Percentiles rank a stretch among this genome's conserved stretches.
Conservation (phyloP, 805 yeast genomes). For the Sugiyamaella marilandica region DNA sequence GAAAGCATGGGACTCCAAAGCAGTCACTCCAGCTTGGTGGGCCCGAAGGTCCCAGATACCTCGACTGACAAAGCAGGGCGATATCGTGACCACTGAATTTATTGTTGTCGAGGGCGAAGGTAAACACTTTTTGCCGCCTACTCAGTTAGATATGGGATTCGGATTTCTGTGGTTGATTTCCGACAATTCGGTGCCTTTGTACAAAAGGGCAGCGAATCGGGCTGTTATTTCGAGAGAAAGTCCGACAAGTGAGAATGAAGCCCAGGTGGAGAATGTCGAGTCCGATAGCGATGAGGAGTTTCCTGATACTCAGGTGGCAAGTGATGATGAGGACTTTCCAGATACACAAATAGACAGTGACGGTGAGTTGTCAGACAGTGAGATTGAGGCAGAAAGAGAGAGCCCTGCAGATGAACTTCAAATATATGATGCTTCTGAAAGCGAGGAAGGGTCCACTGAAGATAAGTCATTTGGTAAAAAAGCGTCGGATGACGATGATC, state of each 20-base stretch:
- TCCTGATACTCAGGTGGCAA: constrained; percentile 25
- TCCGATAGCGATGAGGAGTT: constrained; percentile 26
- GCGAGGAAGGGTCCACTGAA: constrained; percentile 2
- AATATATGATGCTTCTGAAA: constrained; percentile 3
- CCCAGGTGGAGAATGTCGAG: constrained; percentile 18
- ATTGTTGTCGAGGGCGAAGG: constrained; percentile 49
- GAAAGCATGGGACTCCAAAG: constrained; percentile 84
- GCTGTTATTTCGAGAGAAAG: constrained; percentile 1
- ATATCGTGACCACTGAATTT: constrained; percentile 58
- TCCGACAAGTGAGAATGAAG: constrained; percentile 24
- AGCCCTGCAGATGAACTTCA: not conserved
- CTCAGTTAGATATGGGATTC: constrained; percentile 86
- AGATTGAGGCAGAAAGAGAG: constrained; percentile 19
- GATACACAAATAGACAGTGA: constrained; percentile 25
- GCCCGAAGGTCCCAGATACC: constrained; percentile 64
- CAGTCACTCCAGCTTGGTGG: constrained; percentile 81
- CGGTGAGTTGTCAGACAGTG: constrained; percentile 29
- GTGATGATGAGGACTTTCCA: constrained; percentile 25
- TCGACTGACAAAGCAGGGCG: constrained; percentile 45
- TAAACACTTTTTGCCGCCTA: constrained; percentile 59
- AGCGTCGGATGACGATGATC: not conserved
- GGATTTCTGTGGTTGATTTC: constrained; percentile 73
- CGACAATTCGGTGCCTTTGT: constrained; percentile 42
- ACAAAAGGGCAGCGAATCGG: constrained; percentile 11
- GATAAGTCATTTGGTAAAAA: not conserved